Base-by-base conservation (phyloP, 2,329 filamentous ascomycete species). In the Fusarium oxysporum region DNA sequence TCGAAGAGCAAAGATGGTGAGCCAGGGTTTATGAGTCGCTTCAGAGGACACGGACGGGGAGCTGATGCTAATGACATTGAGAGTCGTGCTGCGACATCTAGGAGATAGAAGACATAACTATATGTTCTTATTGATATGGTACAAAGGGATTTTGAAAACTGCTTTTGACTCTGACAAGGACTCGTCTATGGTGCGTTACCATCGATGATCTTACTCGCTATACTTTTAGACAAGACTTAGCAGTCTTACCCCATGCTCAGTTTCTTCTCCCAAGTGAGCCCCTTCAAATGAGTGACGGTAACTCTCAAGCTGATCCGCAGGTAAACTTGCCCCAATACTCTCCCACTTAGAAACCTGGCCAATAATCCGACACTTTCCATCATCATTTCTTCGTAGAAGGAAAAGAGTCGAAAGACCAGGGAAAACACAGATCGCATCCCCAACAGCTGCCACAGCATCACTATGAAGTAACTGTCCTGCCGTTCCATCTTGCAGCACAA, bases 341-440 rank as follows among this genome's bases (percentile, higher is more conserved):
- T 68, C 44, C 63, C 63, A 68, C 1, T 51, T 38, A 0, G 63
- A 54, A 2, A 32, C 47, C 5, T 62, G 48, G 0, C 63, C 63
- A 4, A 62, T 3, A 0, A 62, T 8, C 4, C 5, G 16, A 2
- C 7, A 62, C 0, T 14, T 43, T 0, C 9, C 19, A 4, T 13
- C 13, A 0, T 25, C n/a, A 8, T 4, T 16, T 0, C 3, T 25
- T 1, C 63, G 28, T 21, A 50, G 12, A 0, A 62, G 17, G 0
- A 71, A 48, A 0, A 32, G 14, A 8, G 38, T 35, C 0, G 62
- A 47, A 6, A 72, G 57, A 0, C 69, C 57, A 2, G 54, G 53
- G 0, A 71, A 71, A 6, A 51, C 47, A 7, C 62, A 71, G 5
- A 71, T 5, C 0, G 14, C 57, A 51, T 71, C 68, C 3, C 62